Evolutionary conservation across 768 basidiomycete species (phyloP).

Genomic region (Mrakia frigida): DNA sequence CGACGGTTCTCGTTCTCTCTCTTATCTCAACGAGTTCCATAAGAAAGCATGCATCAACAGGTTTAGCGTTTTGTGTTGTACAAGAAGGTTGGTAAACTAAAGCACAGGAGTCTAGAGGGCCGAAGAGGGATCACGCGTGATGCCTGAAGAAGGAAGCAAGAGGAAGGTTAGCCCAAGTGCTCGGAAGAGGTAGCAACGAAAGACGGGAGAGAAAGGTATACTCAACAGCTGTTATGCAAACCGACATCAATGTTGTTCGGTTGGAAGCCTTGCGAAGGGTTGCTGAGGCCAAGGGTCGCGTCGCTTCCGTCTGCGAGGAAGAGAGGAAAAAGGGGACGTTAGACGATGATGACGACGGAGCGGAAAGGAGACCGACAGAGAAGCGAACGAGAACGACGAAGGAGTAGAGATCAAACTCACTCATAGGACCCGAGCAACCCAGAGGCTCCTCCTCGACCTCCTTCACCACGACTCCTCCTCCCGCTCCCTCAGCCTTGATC

Average conservation of each 20-base stretch:
- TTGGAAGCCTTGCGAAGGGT: slow-evolving; percentile 42
- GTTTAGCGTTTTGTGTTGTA: too few species aligned
- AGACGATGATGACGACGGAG: too few species aligned
- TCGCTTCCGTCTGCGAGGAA: slow-evolving; percentile 42
- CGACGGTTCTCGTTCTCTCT: too few species aligned
- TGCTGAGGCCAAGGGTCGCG: slow-evolving; percentile 43
- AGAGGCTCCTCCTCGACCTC: slow-evolving; percentile 37
- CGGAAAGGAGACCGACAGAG: too few species aligned
- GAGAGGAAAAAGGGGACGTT: neutral
- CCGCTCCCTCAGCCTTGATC: slow-evolving; percentile 47
- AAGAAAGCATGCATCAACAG: neutral
- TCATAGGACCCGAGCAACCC: slow-evolving; percentile 45
- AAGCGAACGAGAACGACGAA: too few species aligned
- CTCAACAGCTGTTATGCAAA: slow-evolving; percentile 44
- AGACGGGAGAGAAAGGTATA: neutral
- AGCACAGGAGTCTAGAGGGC: neutral
- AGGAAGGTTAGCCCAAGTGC: neutral
- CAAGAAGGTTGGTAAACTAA: neutral
- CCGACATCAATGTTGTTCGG: slow-evolving; percentile 43
- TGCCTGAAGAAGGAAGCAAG: too few species aligned
- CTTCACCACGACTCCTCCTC: slow-evolving; percentile 33
- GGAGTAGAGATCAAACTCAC: slow-evolving; percentile 36
- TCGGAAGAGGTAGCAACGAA: neutral
- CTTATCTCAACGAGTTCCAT: too few species aligned
- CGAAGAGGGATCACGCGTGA: neutral